phyloP scores from a whole-genome alignment of 2,329 filamentous ascomycete genomes.

The Lachnellula cervina region DNA sequence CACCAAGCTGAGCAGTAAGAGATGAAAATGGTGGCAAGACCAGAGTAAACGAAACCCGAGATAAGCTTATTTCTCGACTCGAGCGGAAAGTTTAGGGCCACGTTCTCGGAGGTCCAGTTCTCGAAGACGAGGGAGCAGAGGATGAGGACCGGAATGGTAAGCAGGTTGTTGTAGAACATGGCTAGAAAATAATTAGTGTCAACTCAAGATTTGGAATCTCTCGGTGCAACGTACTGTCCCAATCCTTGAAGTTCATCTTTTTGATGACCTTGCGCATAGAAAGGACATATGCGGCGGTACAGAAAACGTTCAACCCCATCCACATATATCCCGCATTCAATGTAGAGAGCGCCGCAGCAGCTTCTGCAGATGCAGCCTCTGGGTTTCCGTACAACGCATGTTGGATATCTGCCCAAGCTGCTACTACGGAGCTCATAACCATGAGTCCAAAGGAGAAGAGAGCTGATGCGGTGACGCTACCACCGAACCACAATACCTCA shows the following conservation, averaged over 20 bases:
- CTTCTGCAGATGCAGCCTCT: conserved; percentile 41
- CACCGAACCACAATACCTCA: conserved; percentile 97
- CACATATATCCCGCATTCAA: conserved; percentile 93
- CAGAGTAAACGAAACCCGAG: conserved; percentile 88
- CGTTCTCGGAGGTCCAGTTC: conserved; percentile 85
- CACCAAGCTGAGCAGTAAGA: conserved; percentile 99
- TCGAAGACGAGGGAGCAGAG: conserved; percentile 77
- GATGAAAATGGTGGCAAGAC: conserved; percentile 90
- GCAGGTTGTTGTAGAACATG: conserved; percentile 99
- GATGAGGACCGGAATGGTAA: conserved; percentile 89
- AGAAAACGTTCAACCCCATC: conserved; percentile 97
- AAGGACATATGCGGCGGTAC: conserved; percentile 82
- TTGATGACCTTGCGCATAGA: conserved; percentile 98
- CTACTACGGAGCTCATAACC: conserved; percentile 90
- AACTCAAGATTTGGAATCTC: background rate
- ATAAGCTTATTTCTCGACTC: conserved; percentile 75
- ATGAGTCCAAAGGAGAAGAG: conserved; percentile 94
- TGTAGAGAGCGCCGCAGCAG: conserved; percentile 74
- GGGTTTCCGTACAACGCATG: conserved; percentile 60
- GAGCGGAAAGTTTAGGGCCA: conserved; percentile 82
- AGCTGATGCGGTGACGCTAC: conserved; percentile 79
- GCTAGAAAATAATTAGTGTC: conserved; percentile 50
- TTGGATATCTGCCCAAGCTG: conserved; percentile 95
- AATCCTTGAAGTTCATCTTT: conserved; percentile 99
- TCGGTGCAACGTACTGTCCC: conserved; percentile 72